Percentiles rank a stretch among this genome's conserved stretches.
Conservation (phyloP, 352 stramenopile genomes). For the Peronospora farinosa region DNA sequence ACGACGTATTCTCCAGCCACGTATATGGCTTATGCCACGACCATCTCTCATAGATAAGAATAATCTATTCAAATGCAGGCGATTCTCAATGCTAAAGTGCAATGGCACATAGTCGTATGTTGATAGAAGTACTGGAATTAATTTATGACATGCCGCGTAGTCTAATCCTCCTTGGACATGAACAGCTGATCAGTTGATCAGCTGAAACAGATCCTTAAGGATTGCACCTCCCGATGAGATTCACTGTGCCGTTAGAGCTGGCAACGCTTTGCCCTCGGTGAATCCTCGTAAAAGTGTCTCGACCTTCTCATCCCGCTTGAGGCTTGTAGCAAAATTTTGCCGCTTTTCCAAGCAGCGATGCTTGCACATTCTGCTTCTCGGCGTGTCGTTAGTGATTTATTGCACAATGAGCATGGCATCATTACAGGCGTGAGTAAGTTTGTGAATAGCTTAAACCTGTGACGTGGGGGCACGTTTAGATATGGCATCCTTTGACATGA, state of each 20-base stretch:
- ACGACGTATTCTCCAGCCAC: not conserved
- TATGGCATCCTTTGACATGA: conserved; percentile 55
- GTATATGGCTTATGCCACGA: not conserved
- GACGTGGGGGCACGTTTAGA: conserved; percentile 2
- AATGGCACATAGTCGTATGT: too few species aligned
- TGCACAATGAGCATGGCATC: conserved; percentile 13
- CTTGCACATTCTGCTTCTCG: not conserved
- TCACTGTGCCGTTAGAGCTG: too few species aligned
- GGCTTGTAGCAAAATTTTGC: not conserved
- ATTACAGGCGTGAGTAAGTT: not conserved
- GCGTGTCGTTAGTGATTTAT: conserved; percentile 1
- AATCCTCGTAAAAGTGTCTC: conserved; percentile 16
- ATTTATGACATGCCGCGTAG: too few species aligned
- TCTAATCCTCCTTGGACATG: too few species aligned
- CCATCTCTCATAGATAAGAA: too few species aligned
- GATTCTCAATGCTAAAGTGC: too few species aligned
- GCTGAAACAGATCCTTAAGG: not conserved
- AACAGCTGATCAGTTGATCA: not conserved
- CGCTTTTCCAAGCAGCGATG: not conserved
- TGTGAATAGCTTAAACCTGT: conserved; percentile 8
- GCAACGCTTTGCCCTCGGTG: not conserved
- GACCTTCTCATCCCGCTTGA: conserved; percentile 8
- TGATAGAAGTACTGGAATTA: too few species aligned
- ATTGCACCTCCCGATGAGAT: conserved; percentile 11
- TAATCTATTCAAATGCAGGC: too few species aligned